Conservation (phyloP, 345 rosid species). For the Citrus maxima region DNA sequence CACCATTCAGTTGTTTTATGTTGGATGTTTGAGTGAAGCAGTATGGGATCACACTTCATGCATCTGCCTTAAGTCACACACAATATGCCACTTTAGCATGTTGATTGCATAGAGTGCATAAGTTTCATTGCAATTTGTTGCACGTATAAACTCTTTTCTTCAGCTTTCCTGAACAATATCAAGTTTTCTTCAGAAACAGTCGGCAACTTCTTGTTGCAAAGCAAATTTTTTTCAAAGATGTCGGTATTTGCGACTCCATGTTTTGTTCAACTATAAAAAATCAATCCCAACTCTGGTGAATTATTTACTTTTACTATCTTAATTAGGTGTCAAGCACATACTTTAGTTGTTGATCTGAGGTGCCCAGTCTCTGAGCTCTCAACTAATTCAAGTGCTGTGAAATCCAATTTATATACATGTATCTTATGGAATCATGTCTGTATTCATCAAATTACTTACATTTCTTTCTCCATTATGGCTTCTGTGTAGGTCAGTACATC, state of each 20-base stretch:
- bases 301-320: neutral
- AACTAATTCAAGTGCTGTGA: neutral
- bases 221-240: neutral
- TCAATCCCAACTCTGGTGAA: neutral
- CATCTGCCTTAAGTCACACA: neutral
- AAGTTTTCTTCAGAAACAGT: neutral
- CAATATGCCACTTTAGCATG: neutral
- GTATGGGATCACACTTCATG: neutral
- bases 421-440: neutral
- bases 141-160: neutral
- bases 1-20: neutral
- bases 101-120: neutral
- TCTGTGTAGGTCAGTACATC: constrained; percentile 32
- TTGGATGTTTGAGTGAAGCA: neutral
- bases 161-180: neutral
- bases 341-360: neutral
- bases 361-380: neutral
- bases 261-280: neutral
- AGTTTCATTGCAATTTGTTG: neutral
- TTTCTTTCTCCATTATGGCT: neutral
- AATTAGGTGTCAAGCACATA: neutral
- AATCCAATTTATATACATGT: neutral
- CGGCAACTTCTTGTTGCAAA: neutral
- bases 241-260: no score
- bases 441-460: neutral